phyloP scores from a whole-genome alignment of 139 green algal species.

The Picochlorum sp. region DNA sequence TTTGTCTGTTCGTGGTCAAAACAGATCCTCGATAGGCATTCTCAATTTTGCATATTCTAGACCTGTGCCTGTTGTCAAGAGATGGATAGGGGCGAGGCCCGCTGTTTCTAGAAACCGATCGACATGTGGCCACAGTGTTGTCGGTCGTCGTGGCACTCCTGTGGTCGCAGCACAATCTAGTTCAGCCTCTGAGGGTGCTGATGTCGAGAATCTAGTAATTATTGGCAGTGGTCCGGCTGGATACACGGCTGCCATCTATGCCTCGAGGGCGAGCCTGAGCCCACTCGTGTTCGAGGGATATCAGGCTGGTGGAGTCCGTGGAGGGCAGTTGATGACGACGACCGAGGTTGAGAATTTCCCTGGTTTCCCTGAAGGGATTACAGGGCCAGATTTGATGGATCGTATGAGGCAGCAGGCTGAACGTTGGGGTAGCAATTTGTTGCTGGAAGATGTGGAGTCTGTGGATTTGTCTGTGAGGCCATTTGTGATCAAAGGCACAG shows the following conservation, averaged over 20 bases:
- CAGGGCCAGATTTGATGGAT: conserved; percentile 96
- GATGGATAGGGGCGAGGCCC: no score
- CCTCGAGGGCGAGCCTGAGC: conserved; percentile 80
- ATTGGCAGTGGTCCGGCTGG: conserved; percentile 75
- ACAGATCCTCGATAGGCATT: no score
- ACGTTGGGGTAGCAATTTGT: conserved; percentile 82
- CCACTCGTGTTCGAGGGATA: conserved; percentile 92
- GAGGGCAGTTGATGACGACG: conserved; percentile 97
- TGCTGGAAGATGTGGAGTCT: conserved; percentile 88
- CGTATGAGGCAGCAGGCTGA: conserved; percentile 91
- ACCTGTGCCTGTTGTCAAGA: no score
- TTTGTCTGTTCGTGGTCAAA: no score
- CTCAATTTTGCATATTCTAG: no score
- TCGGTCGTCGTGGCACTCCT: no score
- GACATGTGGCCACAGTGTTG: no score
- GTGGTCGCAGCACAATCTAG: no score
- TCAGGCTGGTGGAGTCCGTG: conserved; percentile 70
- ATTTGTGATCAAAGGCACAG: conserved; percentile 61
- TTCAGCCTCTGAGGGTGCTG: background rate
- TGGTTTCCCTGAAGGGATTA: conserved; percentile 95
- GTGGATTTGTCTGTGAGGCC: conserved; percentile 75
- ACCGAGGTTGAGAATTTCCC: conserved; percentile 87
- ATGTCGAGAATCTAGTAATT: conserved; percentile 68
- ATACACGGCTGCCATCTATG: conserved; percentile 91
- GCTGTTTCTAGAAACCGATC: no score